phyloP scores from a whole-genome alignment of 1,284 basidiomycete genomes.

The Cutaneotrichosporon sp. region DNA sequence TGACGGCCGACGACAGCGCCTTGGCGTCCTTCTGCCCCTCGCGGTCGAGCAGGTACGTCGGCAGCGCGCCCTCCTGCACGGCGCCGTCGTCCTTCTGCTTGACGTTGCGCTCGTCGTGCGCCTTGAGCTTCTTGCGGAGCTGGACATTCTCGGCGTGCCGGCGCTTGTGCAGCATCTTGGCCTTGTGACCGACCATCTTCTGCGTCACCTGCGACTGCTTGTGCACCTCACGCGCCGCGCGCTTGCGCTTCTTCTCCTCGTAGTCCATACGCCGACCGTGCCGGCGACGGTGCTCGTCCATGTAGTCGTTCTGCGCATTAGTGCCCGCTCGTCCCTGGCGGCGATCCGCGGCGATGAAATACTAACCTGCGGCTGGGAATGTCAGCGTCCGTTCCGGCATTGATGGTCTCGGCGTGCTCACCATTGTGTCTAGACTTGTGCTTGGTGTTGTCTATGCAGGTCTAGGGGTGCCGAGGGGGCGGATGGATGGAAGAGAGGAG shows the following conservation, averaged over 20 bases:
- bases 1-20: slow-evolving; percentile 94
- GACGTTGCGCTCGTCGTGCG: slow-evolving; percentile 97
- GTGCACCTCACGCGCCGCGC: slow-evolving; percentile 88
- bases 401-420: slow-evolving; percentile 5
- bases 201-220: slow-evolving; percentile 83
- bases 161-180: slow-evolving; percentile 94
- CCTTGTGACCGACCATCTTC: slow-evolving; percentile 95
- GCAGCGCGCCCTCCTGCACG: slow-evolving; percentile 83
- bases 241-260: slow-evolving; percentile 68
- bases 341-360: neutral
- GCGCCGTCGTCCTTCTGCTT: slow-evolving; percentile 84
- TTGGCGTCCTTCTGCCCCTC: slow-evolving; percentile 98
- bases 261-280: slow-evolving; percentile 54
- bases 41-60: slow-evolving; percentile 93
- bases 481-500: slow-evolving; percentile 5
- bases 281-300: slow-evolving; percentile 55
- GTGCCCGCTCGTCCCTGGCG: slow-evolving; percentile 1
- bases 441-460: neutral
- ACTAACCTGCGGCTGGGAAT: slow-evolving; percentile 47
- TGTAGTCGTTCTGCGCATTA: slow-evolving; percentile 52
- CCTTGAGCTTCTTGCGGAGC: slow-evolving; percentile 98
- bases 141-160: slow-evolving; percentile 97
- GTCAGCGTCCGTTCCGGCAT: slow-evolving; percentile 16
- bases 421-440: slow-evolving; percentile 29
- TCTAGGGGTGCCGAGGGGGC: slow-evolving; percentile 9